Conservation (phyloP, 257 asterid species). For the Linaria vulgaris region DNA sequence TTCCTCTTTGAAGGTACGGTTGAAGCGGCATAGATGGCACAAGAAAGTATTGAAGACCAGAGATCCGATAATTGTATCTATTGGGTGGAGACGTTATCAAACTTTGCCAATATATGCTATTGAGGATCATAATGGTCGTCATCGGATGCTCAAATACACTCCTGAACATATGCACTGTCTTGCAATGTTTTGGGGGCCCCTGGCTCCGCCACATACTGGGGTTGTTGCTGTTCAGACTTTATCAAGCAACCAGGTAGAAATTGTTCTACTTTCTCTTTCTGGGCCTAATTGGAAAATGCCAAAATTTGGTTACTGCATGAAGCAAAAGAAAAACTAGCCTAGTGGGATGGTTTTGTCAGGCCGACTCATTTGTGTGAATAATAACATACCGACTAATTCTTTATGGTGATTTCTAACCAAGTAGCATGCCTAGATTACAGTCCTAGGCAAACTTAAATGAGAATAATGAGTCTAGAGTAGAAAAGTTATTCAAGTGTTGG, state of each 20-base stretch:
- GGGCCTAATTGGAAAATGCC: constrained; percentile 15
- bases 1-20: constrained; percentile 56
- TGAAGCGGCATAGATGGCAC: constrained; percentile 98
- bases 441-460: too few species aligned
- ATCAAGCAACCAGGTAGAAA: constrained; percentile 77
- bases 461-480: too few species aligned
- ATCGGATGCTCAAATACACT: constrained; percentile 96
- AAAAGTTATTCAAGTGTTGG: too few species aligned
- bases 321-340: background rate
- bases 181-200: constrained; percentile 99
- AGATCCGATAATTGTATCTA: constrained; percentile 93
- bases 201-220: constrained; percentile 94
- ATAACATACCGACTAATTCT: too few species aligned
- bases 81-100: constrained; percentile 99
- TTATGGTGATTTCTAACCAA: too few species aligned
- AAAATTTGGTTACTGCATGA: background rate
- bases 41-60: constrained; percentile 91
- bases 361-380: constrained; percentile 3
- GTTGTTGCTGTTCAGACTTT: constrained; percentile 88
- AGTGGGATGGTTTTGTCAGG: constrained; percentile 11
- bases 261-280: background rate
- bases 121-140: constrained; percentile 90
- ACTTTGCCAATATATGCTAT: constrained; percentile 85
- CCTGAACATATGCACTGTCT: constrained; percentile 99
- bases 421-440: background rate